phyloP scores from a whole-genome alignment of 164 flowering plant genomes.

The Saururus chinensis region DNA sequence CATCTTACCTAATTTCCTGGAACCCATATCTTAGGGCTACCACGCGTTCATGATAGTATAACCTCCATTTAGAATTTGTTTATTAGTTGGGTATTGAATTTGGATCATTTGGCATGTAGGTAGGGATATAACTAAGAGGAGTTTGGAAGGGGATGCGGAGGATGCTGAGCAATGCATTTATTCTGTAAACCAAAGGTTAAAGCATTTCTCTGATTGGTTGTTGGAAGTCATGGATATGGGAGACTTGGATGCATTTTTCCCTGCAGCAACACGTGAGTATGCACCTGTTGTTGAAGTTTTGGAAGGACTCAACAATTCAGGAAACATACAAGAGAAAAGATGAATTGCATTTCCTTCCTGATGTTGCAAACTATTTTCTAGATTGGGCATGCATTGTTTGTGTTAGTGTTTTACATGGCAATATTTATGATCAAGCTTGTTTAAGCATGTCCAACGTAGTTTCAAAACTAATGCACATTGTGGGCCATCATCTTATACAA shows the following conservation, averaged over 20 bases:
- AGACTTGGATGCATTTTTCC: conserved; percentile 25
- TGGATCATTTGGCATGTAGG: conserved; percentile 1
- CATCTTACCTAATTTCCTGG: not conserved
- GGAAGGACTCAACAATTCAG: conserved; percentile 29
- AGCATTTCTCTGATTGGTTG: conserved; percentile 28
- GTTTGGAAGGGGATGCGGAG: conserved; percentile 18
- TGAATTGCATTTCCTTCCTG: conserved; percentile 23
- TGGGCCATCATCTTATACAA: too few species aligned
- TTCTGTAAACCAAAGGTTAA: conserved; percentile 22
- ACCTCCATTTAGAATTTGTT: not conserved
- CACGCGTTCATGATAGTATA: too few species aligned
- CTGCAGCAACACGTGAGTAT: conserved; percentile 32
- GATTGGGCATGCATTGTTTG: too few species aligned
- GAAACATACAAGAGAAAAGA: conserved; percentile 26
- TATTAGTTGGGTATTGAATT: not conserved
- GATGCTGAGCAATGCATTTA: conserved; percentile 18
- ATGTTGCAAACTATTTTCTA: conserved; percentile 23
- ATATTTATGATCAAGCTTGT: too few species aligned
- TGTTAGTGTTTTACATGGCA: too few species aligned
- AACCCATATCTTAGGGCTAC: too few species aligned
- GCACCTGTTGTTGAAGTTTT: conserved; percentile 24
- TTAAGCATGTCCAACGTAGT: too few species aligned
- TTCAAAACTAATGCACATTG: not conserved
- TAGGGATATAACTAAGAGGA: conserved; percentile 3
- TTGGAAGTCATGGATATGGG: conserved; percentile 26